Evolutionary conservation across 345 rosid species (phyloP).

Genomic region (Lepidium sativum): DNA sequence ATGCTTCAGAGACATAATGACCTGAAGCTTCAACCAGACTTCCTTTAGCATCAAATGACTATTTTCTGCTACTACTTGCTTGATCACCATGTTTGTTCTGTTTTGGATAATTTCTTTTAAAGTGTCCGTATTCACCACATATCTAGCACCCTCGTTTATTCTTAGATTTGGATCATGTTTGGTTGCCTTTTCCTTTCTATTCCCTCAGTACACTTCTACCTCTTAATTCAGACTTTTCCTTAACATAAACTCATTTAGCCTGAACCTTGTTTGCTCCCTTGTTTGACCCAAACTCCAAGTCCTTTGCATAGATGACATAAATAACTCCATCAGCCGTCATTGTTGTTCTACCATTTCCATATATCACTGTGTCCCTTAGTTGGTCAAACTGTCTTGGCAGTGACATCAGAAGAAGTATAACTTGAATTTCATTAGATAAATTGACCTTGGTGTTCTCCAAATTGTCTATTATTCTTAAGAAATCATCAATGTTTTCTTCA

Average conservation of each 20-base stretch:
- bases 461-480: not conserved
- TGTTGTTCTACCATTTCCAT: fast-evolving
- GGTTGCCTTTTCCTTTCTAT: too few species aligned
- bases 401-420: not conserved
- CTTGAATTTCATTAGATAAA: not conserved
- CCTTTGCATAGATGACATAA: not conserved
- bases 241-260: not conserved
- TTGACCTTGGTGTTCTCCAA: not conserved
- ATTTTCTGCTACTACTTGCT: too few species aligned
- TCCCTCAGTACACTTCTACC: not conserved
- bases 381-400: not conserved
- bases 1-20: too few species aligned
- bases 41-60: too few species aligned
- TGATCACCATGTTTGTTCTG: too few species aligned
- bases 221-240: not conserved
- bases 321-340: not conserved
- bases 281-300: not conserved
- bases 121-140: not conserved
- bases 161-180: not conserved
- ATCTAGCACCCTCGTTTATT: not conserved
- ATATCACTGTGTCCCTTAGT: not conserved
- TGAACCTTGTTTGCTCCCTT: not conserved
- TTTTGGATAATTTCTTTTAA: not conserved
- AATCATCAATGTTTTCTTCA: not conserved
- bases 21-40: too few species aligned